These are phyloP conservation scores for Fraxinus sp. DNA, from an alignment of 305 asterid species.

Conservation along the genomic window DNA sequence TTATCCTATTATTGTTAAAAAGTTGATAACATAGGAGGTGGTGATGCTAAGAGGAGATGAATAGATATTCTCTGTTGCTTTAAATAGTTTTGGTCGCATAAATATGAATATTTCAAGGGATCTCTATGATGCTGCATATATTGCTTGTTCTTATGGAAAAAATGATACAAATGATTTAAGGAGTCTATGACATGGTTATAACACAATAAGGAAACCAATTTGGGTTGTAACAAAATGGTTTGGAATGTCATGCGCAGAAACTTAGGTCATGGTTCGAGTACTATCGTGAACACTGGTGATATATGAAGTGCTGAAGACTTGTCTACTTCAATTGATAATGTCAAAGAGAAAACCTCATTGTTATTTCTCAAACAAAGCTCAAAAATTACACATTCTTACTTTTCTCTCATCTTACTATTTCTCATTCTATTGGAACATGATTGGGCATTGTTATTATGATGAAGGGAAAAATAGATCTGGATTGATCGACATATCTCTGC, in stretches of 20 bases:
- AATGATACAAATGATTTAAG: background rate
- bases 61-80: conserved; percentile 2
- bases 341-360: background rate
- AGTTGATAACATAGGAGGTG: background rate
- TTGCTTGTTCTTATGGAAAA: background rate
- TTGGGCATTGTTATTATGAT: background rate
- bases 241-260: background rate
- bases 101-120: background rate
- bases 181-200: background rate
- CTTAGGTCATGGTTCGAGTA: background rate
- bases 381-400: background rate
- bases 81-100: background rate
- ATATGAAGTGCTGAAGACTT: background rate
- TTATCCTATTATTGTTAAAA: background rate
- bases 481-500: background rate
- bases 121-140: background rate
- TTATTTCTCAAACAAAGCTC: background rate
- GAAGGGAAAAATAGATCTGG: background rate
- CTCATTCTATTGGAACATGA: background rate
- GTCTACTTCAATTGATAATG: background rate
- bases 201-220: background rate
- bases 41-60: background rate
- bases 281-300: background rate
- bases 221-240: background rate
- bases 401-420: background rate